These are phyloP conservation scores for Candida endomychidarum DNA, from an alignment of 805 yeast species.

Conservation along the genomic window DNA sequence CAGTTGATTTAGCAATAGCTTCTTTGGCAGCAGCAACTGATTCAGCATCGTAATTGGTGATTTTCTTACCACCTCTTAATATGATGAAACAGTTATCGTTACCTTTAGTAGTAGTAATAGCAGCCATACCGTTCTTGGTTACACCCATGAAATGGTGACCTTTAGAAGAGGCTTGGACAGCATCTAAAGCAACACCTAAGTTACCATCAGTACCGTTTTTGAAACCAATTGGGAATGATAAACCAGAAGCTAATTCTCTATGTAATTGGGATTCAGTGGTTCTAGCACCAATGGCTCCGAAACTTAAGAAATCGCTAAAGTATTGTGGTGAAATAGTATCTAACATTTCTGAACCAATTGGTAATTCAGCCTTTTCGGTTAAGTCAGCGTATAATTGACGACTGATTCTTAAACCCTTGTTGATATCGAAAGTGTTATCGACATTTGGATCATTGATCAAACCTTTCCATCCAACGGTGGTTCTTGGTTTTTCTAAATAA, in stretches of 20 bases:
- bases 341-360: constrained; percentile 96
- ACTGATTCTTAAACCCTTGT: constrained; percentile 88
- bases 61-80: constrained; percentile 91
- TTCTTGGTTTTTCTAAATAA: constrained; percentile 95
- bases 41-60: constrained; percentile 84
- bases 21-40: constrained; percentile 67
- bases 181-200: constrained; percentile 91
- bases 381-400: constrained; percentile 83
- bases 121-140: constrained; percentile 94
- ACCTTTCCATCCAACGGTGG: constrained; percentile 99
- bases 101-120: constrained; percentile 94
- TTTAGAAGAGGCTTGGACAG: constrained; percentile 86
- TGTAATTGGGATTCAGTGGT: constrained; percentile 98
- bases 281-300: constrained; percentile 99
- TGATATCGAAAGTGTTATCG: constrained; percentile 88
- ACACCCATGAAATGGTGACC: constrained; percentile 94
- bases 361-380: constrained; percentile 64
- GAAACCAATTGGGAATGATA: constrained; percentile 97
- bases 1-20: constrained; percentile 53
- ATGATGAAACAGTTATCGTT: constrained; percentile 88
- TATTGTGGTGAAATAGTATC: constrained; percentile 98
- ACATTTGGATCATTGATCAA: constrained; percentile 96
- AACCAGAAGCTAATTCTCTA: constrained; percentile 94
- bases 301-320: constrained; percentile 85
- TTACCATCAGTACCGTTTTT: constrained; percentile 98